These are phyloP conservation scores for Nemania diffusa DNA, from an alignment of 2,329 filamentous ascomycete genomes.

Conservation along the genomic window DNA sequence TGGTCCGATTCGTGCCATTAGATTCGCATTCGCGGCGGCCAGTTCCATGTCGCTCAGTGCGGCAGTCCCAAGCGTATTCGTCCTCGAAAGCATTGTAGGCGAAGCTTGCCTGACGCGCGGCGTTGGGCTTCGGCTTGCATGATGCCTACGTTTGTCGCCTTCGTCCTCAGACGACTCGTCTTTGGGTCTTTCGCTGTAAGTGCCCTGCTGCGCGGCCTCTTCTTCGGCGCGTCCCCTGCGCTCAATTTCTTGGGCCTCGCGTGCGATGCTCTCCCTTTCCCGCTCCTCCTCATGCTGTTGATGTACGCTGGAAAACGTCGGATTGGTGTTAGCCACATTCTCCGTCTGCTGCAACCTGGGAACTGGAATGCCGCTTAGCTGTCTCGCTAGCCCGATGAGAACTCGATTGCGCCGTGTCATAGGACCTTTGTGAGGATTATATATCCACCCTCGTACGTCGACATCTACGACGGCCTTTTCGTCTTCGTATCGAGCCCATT, in stretches of 20 bases:
- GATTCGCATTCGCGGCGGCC: conserved; percentile 80
- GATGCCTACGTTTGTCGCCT: conserved; percentile 46
- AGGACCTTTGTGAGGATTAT: conserved; percentile 83
- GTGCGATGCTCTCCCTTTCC: conserved; percentile 74
- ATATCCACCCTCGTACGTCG: conserved; percentile 95
- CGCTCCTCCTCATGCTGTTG: conserved; percentile 60
- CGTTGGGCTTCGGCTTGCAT: conserved; percentile 32
- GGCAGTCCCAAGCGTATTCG: conserved; percentile 48
- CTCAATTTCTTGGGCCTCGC: conserved; percentile 81
- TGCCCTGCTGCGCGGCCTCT: conserved; percentile 74
- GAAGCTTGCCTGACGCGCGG: conserved; percentile 55
- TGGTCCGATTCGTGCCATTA: conserved; percentile 87
- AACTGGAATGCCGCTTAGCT: conserved; percentile 86
- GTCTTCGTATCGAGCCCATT: conserved; percentile 84
- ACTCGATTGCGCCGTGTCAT: conserved; percentile 89
- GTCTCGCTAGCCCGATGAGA: conserved; percentile 84
- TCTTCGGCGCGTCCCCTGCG: conserved; percentile 76
- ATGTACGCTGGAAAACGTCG: conserved; percentile 48
- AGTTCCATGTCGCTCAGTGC: conserved; percentile 82
- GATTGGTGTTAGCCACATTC: conserved; percentile 30
- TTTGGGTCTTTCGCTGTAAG: conserved; percentile 74
- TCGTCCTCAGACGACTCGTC: conserved; percentile 57
- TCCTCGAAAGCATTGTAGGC: conserved; percentile 54
- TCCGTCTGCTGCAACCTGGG: conserved; percentile 60
- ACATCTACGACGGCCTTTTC: conserved; percentile 90